Percentiles rank a stretch among this genome's conserved stretches.
phyloP scores from a whole-genome alignment of 23 red algal genomes.

The Gracilariopsis chorda region DNA sequence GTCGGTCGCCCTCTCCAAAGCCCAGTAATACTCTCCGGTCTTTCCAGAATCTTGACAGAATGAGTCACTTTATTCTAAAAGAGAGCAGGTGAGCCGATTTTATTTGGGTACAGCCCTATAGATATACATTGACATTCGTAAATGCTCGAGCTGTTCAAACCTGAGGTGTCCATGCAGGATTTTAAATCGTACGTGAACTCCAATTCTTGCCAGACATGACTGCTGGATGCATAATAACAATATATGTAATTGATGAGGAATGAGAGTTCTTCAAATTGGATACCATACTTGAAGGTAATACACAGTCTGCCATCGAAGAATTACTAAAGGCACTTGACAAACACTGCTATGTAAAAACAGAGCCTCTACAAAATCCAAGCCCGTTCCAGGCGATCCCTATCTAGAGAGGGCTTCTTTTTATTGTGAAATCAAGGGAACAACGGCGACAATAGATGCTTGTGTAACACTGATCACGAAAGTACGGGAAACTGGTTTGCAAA shows the following conservation, averaged over 20 bases:
- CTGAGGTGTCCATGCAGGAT: slow-evolving; percentile 51
- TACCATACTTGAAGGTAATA: slow-evolving; percentile 16
- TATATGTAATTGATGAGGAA: slow-evolving; percentile 5
- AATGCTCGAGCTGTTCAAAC: not conserved
- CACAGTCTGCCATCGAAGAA: slow-evolving; percentile 65
- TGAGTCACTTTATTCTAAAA: too few species aligned
- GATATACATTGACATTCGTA: too few species aligned
- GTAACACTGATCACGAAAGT: slow-evolving; percentile 74
- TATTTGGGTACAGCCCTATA: too few species aligned
- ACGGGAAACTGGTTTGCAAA: too few species aligned
- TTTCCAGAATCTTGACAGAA: too few species aligned
- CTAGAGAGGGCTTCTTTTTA: slow-evolving; percentile 81
- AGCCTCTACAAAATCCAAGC: slow-evolving; percentile 62
- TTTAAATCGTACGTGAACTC: slow-evolving; percentile 59
- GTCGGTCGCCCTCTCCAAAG: too few species aligned
- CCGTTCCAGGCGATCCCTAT: slow-evolving; percentile 72
- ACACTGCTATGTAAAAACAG: slow-evolving; percentile 79
- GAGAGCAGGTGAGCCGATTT: too few species aligned
- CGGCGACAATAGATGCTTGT: slow-evolving; percentile 97
- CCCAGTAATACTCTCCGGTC: too few species aligned
- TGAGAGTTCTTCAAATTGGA: slow-evolving; percentile 58
- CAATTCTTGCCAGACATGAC: slow-evolving; percentile 68
- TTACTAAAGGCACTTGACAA: slow-evolving; percentile 80
- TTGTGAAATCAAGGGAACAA: slow-evolving; percentile 96
- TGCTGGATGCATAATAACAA: not conserved